These are phyloP conservation scores for Sugiyamaella neomexicana DNA, from an alignment of 1,139 yeast species.

Conservation along the genomic window DNA sequence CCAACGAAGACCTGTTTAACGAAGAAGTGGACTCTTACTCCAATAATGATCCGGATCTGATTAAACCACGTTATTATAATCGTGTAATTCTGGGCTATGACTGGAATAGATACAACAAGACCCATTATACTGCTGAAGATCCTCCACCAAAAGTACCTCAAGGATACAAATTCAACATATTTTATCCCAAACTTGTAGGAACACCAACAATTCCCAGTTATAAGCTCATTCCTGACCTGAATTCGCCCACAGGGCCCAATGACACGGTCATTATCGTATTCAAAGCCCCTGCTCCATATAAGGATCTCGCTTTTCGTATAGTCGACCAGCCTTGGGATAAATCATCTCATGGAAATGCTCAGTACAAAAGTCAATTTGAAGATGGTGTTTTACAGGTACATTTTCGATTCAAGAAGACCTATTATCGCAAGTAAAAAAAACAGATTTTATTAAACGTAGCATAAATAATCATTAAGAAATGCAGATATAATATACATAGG, in stretches of 20 bases:
- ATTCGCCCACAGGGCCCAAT: conserved; percentile 18
- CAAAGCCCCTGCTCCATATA: conserved; percentile 41
- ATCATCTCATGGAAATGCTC: conserved; percentile 35
- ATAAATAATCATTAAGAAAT: conserved; percentile 8
- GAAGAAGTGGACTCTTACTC: conserved; percentile 8
- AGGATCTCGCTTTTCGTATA: conserved; percentile 41
- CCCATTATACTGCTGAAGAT: conserved; percentile 40
- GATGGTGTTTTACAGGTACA: conserved; percentile 42
- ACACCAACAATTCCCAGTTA: conserved; percentile 38
- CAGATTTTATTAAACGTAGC: conserved; percentile 2
- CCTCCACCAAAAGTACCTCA: conserved; percentile 45
- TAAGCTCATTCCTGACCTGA: conserved; percentile 30
- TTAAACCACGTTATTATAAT: conserved; percentile 39
- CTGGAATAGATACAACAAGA: conserved; percentile 43
- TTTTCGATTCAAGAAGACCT: conserved; percentile 40
- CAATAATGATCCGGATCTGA: conserved; percentile 10
- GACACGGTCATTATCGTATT: conserved; percentile 39
- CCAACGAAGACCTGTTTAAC: conserved; percentile 8
- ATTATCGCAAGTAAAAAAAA: conserved; percentile 32
- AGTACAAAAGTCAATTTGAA: conserved; percentile 39
- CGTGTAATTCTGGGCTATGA: conserved; percentile 41
- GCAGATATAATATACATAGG: conserved; percentile 12
- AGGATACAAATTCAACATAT: conserved; percentile 43
- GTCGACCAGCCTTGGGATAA: conserved; percentile 43
- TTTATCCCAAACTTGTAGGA: conserved; percentile 39